A percentile compares a stretch with the other conserved stretches of the same genome.
Conservation (phyloP, 208 protist genomes). For the Endotrypanum monterogeii region DNA sequence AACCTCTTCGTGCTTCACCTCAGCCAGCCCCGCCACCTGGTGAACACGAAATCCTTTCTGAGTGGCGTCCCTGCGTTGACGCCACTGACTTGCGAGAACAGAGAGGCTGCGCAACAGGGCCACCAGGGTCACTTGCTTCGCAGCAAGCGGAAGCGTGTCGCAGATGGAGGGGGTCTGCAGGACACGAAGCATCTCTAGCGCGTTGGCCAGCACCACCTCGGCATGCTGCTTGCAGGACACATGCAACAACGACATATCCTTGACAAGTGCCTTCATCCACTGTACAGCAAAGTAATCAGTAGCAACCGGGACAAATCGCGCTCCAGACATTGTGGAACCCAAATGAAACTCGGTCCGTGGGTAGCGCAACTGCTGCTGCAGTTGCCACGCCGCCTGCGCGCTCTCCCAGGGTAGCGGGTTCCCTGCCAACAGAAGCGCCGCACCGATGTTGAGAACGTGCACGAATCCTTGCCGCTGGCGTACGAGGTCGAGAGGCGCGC, state of each 20-base stretch:
- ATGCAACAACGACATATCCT: constrained; percentile 7
- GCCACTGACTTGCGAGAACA: constrained; percentile 14
- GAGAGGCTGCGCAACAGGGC: constrained; percentile 18
- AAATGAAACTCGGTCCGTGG: background rate
- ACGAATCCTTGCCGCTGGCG: constrained; percentile 3
- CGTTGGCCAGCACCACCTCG: constrained; percentile 19
- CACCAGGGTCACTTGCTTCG: constrained; percentile 14
- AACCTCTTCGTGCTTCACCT: constrained; percentile 2
- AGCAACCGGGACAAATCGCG: constrained; percentile 5
- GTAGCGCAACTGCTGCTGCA: constrained; percentile 15
- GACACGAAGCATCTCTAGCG: constrained; percentile 12
- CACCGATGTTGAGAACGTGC: constrained; percentile 20
- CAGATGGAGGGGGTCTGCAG: constrained; percentile 6
- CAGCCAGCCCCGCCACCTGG: background rate
- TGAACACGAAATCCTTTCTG: background rate
- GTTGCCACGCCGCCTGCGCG: constrained; percentile 27
- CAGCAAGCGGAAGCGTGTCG: constrained; percentile 14
- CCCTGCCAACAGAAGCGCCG: constrained; percentile 24
- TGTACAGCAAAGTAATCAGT: constrained; percentile 19
- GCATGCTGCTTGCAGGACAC: constrained; percentile 6
- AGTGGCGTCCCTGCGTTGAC: background rate
- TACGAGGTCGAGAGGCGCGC: background rate
- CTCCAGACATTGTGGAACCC: background rate
- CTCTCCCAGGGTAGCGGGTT: constrained; percentile 24
- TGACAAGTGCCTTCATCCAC: constrained; percentile 9